A percentile compares a stretch with the other conserved stretches of the same genome.
These are phyloP conservation scores for Metschnikowia amazonensis DNA, from an alignment of 805 yeast genomes.

Conservation along the genomic window DNA sequence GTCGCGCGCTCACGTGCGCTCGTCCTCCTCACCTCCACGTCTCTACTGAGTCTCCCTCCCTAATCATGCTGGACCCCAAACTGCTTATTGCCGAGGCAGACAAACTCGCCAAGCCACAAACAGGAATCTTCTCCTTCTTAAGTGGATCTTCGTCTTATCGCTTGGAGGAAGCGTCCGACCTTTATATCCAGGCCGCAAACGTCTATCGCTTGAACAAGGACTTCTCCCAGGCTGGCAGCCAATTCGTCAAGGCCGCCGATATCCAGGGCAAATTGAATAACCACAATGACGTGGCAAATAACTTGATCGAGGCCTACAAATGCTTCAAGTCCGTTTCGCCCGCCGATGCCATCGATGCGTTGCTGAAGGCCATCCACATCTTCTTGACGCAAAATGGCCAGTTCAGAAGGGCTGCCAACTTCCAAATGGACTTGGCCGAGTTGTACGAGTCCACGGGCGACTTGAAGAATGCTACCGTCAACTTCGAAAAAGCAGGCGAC, in stretches of 20 bases:
- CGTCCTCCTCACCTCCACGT: neutral
- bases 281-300: slow-evolving; percentile 88
- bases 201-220: slow-evolving; percentile 74
- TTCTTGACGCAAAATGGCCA: slow-evolving; percentile 85
- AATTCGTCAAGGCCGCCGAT: slow-evolving; percentile 82
- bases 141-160: slow-evolving; percentile 62
- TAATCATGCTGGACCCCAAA: slow-evolving; percentile 32
- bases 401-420: slow-evolving; percentile 94
- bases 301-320: slow-evolving; percentile 76
- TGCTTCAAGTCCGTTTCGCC: slow-evolving; percentile 74
- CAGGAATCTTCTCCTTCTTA: slow-evolving; percentile 63
- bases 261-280: slow-evolving; percentile 70
- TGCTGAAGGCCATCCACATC: slow-evolving; percentile 72
- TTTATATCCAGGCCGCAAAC: slow-evolving; percentile 92
- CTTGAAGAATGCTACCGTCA: slow-evolving; percentile 60
- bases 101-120: slow-evolving; percentile 50
- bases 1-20: neutral
- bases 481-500: slow-evolving; percentile 86
- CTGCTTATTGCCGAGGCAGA: slow-evolving; percentile 43
- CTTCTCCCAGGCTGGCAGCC: slow-evolving; percentile 68
- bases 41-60: neutral
- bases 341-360: slow-evolving; percentile 68
- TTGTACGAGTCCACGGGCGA: slow-evolving; percentile 75
- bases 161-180: slow-evolving; percentile 88
- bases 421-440: slow-evolving; percentile 85